Evolutionary conservation across 345 rosid genomes (phyloP).

Genomic region (Arabidopsis suecica): DNA sequence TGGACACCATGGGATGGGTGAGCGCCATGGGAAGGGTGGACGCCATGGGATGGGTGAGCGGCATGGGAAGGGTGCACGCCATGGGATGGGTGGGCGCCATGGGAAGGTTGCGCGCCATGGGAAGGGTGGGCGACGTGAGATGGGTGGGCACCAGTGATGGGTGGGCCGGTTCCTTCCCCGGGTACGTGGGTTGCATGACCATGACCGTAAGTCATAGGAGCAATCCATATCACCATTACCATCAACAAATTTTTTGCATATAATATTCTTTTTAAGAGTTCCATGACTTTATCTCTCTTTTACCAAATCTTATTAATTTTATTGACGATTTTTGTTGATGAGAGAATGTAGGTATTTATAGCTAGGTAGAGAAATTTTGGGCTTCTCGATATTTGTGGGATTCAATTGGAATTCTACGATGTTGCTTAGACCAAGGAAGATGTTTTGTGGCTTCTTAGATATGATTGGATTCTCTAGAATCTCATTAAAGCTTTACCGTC

Average conservation of each 20-base stretch:
- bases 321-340: slow-evolving; percentile 5
- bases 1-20: too few species aligned
- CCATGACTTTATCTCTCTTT: background rate
- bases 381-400: slow-evolving; percentile 62
- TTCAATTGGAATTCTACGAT: slow-evolving; percentile 72
- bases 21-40: too few species aligned
- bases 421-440: slow-evolving; percentile 69
- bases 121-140: too few species aligned
- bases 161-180: too few species aligned
- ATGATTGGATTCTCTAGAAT: slow-evolving; percentile 19
- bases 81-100: too few species aligned
- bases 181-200: background rate
- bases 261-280: background rate
- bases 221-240: slow-evolving; percentile 15
- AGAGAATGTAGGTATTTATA: background rate
- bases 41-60: too few species aligned
- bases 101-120: too few species aligned
- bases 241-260: slow-evolving; percentile 11
- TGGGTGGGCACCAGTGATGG: too few species aligned
- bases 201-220: slow-evolving; percentile 23
- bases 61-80: too few species aligned
- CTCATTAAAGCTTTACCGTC: background rate
- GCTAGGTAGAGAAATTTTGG: background rate
- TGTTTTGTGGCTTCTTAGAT: slow-evolving; percentile 71
- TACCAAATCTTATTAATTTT: background rate